phyloP scores from a whole-genome alignment of 208 protist genomes.

The Trypanosoma cruzi region DNA sequence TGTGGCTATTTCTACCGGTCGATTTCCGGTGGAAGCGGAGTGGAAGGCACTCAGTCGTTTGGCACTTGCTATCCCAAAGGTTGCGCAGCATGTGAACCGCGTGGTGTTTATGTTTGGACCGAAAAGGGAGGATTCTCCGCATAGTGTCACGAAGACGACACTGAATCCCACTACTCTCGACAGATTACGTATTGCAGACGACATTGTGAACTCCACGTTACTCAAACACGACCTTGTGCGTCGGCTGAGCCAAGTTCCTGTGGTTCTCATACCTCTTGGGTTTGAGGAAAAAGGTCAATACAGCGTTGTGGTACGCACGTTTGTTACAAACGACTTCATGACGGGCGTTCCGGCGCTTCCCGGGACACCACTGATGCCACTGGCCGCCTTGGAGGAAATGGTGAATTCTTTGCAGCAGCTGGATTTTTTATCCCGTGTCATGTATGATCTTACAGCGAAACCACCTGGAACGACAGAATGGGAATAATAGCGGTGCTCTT shows the following conservation, averaged over 20 bases:
- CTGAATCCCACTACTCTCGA: conserved; percentile 77
- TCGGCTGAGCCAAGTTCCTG: conserved; percentile 93
- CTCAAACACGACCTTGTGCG: conserved; percentile 81
- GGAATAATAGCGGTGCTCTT: conserved; percentile 70
- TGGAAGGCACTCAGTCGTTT: conserved; percentile 80
- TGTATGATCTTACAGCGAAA: conserved; percentile 97
- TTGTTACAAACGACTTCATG: conserved; percentile 98
- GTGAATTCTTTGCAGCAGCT: conserved; percentile 66
- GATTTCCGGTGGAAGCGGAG: conserved; percentile 49
- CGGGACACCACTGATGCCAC: conserved; percentile 80
- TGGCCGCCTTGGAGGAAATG: conserved; percentile 87
- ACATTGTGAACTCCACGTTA: conserved; percentile 83
- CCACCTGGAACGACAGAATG: conserved; percentile 99
- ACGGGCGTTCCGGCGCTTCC: conserved; percentile 92
- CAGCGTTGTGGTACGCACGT: conserved; percentile 94
- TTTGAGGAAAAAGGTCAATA: conserved; percentile 72
- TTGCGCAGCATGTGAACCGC: conserved; percentile 94
- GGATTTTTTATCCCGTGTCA: conserved; percentile 87
- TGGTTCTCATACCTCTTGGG: conserved; percentile 91
- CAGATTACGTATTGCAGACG: conserved; percentile 91
- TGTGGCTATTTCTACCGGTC: conserved; percentile 68
- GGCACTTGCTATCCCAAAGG: conserved; percentile 89
- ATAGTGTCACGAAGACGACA: conserved; percentile 69
- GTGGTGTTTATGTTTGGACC: conserved; percentile 93
- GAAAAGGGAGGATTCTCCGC: conserved; percentile 28